phyloP scores from a whole-genome alignment of 495 filamentous ascomycete species.

The Symbiotaphrina buchneri region DNA sequence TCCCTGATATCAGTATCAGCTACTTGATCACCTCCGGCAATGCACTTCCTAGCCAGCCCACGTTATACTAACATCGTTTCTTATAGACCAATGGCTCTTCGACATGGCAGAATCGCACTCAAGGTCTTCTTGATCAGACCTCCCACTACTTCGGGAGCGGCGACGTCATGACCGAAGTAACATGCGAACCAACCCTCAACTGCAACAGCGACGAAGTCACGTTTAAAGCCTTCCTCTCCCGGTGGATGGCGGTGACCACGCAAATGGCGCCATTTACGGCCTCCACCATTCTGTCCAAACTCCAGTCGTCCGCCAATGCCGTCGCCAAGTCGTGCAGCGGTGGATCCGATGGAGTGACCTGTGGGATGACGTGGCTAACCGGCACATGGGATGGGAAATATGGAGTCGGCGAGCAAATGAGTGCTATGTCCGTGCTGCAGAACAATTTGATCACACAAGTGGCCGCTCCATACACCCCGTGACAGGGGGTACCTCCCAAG shows the following conservation, averaged over 20 bases:
- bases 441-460: slow-evolving; percentile 28
- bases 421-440: slow-evolving; percentile 44
- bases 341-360: no score
- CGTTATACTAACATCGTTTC: no score
- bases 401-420: slow-evolving; percentile 50
- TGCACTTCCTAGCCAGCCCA: no score
- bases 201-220: slow-evolving; percentile 50
- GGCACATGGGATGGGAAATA: slow-evolving; percentile 35
- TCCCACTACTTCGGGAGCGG: slow-evolving; percentile 32
- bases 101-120: slow-evolving; percentile 27
- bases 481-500: slow-evolving; percentile 56
- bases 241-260: slow-evolving; percentile 42
- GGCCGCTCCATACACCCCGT: slow-evolving; percentile 30
- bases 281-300: slow-evolving; percentile 28
- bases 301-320: slow-evolving; percentile 30
- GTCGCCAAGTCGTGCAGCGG: slow-evolving; percentile 40
- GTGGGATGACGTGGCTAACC: no score
- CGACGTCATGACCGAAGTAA: slow-evolving; percentile 39
- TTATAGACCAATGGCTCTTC: slow-evolving; percentile 22
- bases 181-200: slow-evolving; percentile 38
- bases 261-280: slow-evolving; percentile 42
- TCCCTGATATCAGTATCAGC: no score
- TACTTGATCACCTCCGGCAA: no score
- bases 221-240: slow-evolving; percentile 56
- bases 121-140: slow-evolving; percentile 30